Evolutionary conservation across 352 stramenopile genomes (phyloP), one percentile per base, ranked within the genome.

Genomic region (Phytophthora ohioensis): DNA sequence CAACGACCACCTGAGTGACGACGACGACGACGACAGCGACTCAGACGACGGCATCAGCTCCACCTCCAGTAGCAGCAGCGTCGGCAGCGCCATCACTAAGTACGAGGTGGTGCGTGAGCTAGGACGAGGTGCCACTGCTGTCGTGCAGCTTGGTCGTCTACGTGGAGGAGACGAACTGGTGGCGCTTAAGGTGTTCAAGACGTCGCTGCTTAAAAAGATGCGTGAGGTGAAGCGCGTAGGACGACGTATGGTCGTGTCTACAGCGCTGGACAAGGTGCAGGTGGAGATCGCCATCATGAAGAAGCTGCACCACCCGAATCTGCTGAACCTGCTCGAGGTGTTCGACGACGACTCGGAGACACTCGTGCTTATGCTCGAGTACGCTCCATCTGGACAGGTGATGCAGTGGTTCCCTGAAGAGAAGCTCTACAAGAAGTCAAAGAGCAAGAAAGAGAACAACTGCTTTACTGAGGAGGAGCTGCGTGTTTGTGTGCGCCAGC

Each of bases 281-380:
- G 61, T 94, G 47, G 88, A 96, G 60, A 96, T 96, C 51, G 87
- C 88, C 43, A 96, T 96, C 71, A 96, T 96, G 88, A 96, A 96
- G 76, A 96, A 96, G 62, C 73, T 96, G 34, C 69, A 86, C 57
- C 88, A 96, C 67, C 70, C 59, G 31, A 87, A 96, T 65, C 64
- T 96, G 67, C 70, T 96, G 10, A 92, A 92, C 42, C 65, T 96
- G 58, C 80, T 93, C 36, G 88, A 92, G 43, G 86, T 96, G 6
- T 91, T 94, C 45, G 88, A 96, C 62, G 87, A 96, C 57, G 88
- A 93, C 72, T 73, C 82, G 12, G 88, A 96, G 47, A 93, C 79
- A 56, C 85, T 96, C 35, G 85, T 96, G 57, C 76, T 96, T 21
- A 90, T 96, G 81, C 75, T 96, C 53, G 88, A 96, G 70, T 96